Conservation (phyloP, 768 basidiomycete genomes). For the Cubamyces lactineus region DNA sequence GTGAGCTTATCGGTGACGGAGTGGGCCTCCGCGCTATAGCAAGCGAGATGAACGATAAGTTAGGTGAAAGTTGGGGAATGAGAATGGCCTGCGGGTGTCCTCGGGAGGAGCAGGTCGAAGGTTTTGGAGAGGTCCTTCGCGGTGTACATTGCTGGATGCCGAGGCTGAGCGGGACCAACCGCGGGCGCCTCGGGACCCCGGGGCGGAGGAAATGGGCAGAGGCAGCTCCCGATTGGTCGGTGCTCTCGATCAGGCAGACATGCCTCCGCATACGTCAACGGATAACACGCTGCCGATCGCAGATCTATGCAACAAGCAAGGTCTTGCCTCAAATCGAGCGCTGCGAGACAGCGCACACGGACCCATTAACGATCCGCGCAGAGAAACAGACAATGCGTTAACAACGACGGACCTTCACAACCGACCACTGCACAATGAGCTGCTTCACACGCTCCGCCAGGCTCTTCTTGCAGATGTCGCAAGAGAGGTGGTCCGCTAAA, state of each 20-base stretch:
- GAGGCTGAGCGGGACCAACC: too few relatives aligned
- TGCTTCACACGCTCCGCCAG: constrained; percentile 69
- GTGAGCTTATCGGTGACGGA: too few relatives aligned
- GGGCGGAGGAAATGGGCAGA: too few relatives aligned
- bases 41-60: constrained; percentile 5
- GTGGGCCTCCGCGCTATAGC: too few relatives aligned
- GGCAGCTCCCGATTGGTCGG: too few relatives aligned
- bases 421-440: constrained; percentile 75
- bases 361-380: too few relatives aligned
- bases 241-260: too few relatives aligned
- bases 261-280: too few relatives aligned
- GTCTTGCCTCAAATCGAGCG: constrained; percentile 11
- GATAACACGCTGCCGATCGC: background rate
- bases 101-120: background rate
- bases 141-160: too few relatives aligned
- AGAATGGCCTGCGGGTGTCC: background rate
- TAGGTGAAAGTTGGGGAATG: background rate
- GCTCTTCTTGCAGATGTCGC: constrained; percentile 65
- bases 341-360: background rate
- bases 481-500: constrained; percentile 67
- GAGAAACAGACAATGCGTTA: background rate
- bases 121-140: too few relatives aligned
- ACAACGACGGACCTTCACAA: constrained; percentile 61
- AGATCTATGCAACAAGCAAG: background rate
- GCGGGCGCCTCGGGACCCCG: too few relatives aligned